phyloP scores from a whole-genome alignment of 2,329 filamentous ascomycete genomes.

The Knoxdaviesia capensis region DNA sequence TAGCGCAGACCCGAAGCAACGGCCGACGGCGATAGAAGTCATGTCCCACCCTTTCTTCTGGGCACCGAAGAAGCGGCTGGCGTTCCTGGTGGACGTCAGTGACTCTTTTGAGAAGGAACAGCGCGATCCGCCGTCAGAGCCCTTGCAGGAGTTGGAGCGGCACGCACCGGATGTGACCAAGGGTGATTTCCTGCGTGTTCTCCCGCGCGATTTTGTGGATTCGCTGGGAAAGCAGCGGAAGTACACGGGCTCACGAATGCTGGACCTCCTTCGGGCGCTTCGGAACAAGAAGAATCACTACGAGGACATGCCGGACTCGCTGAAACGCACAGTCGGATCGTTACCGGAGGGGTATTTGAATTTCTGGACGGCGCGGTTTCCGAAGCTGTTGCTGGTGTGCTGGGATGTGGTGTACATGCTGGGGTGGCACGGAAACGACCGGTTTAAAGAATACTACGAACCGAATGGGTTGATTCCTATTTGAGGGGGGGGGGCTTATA shows the following conservation, averaged over 20 bases:
- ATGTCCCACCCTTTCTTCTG: constrained; percentile 96
- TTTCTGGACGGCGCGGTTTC: constrained; percentile 71
- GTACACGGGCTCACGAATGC: constrained; percentile 64
- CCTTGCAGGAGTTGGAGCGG: constrained; percentile 38
- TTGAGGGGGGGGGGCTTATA: neutral
- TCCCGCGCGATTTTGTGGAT: constrained; percentile 71
- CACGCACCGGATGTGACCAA: constrained; percentile 33
- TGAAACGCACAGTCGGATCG: constrained; percentile 50
- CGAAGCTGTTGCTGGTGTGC: constrained; percentile 56
- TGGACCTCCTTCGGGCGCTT: constrained; percentile 75
- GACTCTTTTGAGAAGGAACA: constrained; percentile 92
- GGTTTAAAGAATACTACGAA: constrained; percentile 54
- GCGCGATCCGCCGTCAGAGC: constrained; percentile 56
- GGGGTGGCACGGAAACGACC: constrained; percentile 38
- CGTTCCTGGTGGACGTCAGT: constrained; percentile 88
- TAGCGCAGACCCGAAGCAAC: constrained; percentile 26
- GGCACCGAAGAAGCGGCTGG: constrained; percentile 69
- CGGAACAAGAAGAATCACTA: constrained; percentile 97
- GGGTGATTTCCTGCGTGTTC: constrained; percentile 55
- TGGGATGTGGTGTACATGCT: constrained; percentile 55
- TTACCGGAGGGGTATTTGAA: constrained; percentile 62
- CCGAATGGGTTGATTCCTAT: constrained; percentile 9
- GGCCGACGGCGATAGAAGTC: constrained; percentile 58
- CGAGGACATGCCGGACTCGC: constrained; percentile 73
- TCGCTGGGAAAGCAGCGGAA: constrained; percentile 86